Conservation (phyloP, 1,284 basidiomycete species). For the Amylostereum areolatum region DNA sequence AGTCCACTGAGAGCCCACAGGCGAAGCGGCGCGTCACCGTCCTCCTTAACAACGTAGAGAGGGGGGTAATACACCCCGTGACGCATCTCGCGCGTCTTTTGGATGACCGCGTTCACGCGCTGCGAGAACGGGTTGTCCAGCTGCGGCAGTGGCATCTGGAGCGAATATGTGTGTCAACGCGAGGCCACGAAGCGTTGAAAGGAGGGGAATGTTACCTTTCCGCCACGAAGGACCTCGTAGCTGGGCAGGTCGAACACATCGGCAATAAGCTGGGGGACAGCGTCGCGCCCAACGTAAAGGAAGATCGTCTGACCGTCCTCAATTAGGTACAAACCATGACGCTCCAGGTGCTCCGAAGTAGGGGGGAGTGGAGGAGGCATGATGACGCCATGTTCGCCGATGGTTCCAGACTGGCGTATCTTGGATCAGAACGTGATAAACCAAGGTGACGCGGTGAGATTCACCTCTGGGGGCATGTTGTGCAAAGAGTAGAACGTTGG, state of each 20-base stretch:
- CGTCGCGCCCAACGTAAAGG: slow-evolving; percentile 95
- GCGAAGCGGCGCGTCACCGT: slow-evolving; percentile 90
- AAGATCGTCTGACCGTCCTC: slow-evolving; percentile 98
- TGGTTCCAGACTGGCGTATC: slow-evolving; percentile 59
- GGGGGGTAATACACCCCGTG: slow-evolving; percentile 91
- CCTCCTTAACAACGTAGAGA: slow-evolving; percentile 97
- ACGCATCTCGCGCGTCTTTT: slow-evolving; percentile 87
- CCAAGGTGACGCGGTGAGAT: slow-evolving; percentile 12
- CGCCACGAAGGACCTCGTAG: slow-evolving; percentile 86
- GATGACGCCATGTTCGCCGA: slow-evolving; percentile 77
- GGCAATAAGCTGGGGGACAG: slow-evolving; percentile 88
- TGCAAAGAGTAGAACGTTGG: slow-evolving; percentile 95
- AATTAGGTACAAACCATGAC: slow-evolving; percentile 94
- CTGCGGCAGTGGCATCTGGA: slow-evolving; percentile 76
- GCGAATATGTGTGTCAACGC: not conserved
- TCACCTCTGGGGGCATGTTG: slow-evolving; percentile 90
- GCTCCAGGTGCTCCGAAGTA: slow-evolving; percentile 89
- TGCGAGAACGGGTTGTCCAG: slow-evolving; percentile 93
- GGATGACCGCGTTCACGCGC: slow-evolving; percentile 88
- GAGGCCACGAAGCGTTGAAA: not conserved
- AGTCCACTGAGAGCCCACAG: slow-evolving; percentile 93
- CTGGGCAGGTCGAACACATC: slow-evolving; percentile 92
- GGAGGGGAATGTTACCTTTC: slow-evolving; percentile 62
- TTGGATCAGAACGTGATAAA: not conserved
- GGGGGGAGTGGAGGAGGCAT: slow-evolving; percentile 86